Conservation (phyloP, 495 filamentous ascomycete genomes). For the Aspergillus haitiensis region DNA sequence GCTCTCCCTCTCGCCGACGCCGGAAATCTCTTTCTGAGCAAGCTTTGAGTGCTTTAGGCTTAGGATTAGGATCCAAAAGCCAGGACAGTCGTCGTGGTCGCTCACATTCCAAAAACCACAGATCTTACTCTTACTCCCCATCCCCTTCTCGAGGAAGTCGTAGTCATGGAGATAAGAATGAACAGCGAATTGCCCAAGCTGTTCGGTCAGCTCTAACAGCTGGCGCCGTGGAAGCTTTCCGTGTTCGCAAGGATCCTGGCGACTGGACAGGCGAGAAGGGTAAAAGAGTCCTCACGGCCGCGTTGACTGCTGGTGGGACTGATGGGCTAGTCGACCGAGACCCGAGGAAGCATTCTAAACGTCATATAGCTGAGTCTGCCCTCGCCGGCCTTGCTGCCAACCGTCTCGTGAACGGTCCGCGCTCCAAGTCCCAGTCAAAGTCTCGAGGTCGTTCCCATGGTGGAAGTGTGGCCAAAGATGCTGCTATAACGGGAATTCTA, state of each 20-base stretch:
- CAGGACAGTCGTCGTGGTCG: slow-evolving; percentile 32
- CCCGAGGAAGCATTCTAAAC: slow-evolving; percentile 69
- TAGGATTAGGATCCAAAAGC: slow-evolving; percentile 49
- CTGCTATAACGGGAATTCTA: slow-evolving; percentile 73
- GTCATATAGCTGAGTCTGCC: slow-evolving; percentile 69
- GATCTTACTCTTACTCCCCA: slow-evolving; percentile 55
- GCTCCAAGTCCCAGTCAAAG: slow-evolving; percentile 51
- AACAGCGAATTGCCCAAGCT: slow-evolving; percentile 76
- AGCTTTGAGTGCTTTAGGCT: slow-evolving; percentile 63
- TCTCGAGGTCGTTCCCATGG: slow-evolving; percentile 41
- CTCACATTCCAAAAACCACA: slow-evolving; percentile 49
- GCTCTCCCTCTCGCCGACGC: slow-evolving; percentile 48
- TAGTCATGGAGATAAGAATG: slow-evolving; percentile 41
- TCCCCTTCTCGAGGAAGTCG: slow-evolving; percentile 49
- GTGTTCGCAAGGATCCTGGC: slow-evolving; percentile 79
- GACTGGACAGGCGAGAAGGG: slow-evolving; percentile 83
- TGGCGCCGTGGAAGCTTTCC: slow-evolving; percentile 85
- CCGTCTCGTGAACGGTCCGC: slow-evolving; percentile 72
- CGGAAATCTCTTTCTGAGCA: slow-evolving; percentile 74
- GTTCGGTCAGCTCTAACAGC: slow-evolving; percentile 83
- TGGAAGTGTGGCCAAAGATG: slow-evolving; percentile 55
- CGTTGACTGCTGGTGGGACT: slow-evolving; percentile 78
- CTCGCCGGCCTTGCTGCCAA: slow-evolving; percentile 84
- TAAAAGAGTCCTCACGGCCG: slow-evolving; percentile 82
- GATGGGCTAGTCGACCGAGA: slow-evolving; percentile 73